Conservation (phyloP, 2,329 filamentous ascomycete species). For the Hortaea werneckii region DNA sequence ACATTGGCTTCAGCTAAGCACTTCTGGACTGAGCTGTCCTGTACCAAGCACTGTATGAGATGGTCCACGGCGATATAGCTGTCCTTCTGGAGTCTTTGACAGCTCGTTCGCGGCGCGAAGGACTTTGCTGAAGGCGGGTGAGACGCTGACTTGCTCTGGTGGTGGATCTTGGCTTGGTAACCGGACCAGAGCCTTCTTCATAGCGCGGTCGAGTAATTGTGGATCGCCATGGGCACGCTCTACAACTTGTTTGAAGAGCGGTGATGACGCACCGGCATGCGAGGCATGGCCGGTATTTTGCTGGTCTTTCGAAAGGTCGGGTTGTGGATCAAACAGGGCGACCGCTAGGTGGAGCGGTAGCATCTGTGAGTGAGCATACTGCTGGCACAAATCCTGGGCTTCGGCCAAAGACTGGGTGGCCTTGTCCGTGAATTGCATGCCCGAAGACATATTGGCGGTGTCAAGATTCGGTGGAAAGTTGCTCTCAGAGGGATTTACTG, state of each 20-base stretch:
- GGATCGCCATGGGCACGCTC: constrained; percentile 89
- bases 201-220: constrained; percentile 73
- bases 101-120: constrained; percentile 77
- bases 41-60: constrained; percentile 72
- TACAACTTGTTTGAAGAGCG: constrained; percentile 90
- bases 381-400: constrained; percentile 75
- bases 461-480: neutral
- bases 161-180: constrained; percentile 91
- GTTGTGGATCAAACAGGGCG: constrained; percentile 64
- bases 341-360: constrained; percentile 83
- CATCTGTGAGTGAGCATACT: constrained; percentile 86
- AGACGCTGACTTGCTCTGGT: constrained; percentile 75
- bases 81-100: constrained; percentile 96
- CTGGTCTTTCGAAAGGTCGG: constrained; percentile 68
- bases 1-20: constrained; percentile 79
- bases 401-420: constrained; percentile 84
- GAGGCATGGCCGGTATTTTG: constrained; percentile 56
- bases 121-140: constrained; percentile 71
- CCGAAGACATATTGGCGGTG: constrained; percentile 53
- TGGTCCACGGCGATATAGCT: constrained; percentile 91
- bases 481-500: neutral
- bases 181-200: constrained; percentile 87
- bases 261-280: constrained; percentile 50
- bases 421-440: constrained; percentile 88
- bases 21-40: constrained; percentile 64